Evolutionary conservation across 139 green algal genomes (phyloP).

Genomic region (Picochlorum sp.): DNA sequence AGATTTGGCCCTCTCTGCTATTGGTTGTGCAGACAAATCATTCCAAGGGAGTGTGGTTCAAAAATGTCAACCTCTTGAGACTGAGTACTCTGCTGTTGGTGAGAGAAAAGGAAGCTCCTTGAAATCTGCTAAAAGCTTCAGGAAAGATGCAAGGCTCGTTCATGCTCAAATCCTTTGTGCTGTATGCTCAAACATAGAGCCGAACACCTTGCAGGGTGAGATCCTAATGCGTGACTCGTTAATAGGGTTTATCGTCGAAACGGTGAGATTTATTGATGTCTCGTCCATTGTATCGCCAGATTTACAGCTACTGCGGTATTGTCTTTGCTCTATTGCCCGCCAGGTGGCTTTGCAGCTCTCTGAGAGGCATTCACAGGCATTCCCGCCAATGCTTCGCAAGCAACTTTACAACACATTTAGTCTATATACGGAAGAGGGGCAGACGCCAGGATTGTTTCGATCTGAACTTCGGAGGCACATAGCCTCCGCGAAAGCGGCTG

Average conservation of each 20-base stretch:
- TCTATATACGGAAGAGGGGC: constrained; percentile 49
- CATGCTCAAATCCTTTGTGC: constrained; percentile 26
- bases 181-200: constrained; percentile 38
- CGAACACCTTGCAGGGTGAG: constrained; percentile 22
- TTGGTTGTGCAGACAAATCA: constrained; percentile 3
- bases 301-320: constrained; percentile 52
- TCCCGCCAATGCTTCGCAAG: constrained; percentile 23
- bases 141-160: neutral
- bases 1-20: neutral
- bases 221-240: constrained; percentile 35
- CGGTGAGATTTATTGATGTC: constrained; percentile 28
- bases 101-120: constrained; percentile 2
- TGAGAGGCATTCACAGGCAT: constrained; percentile 5
- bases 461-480: constrained; percentile 15
- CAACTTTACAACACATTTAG: constrained; percentile 48
- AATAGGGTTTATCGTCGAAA: constrained; percentile 62
- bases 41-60: neutral
- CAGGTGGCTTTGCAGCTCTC: constrained; percentile 20
- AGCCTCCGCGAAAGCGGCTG: constrained; percentile 5
- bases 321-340: constrained; percentile 42
- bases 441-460: constrained; percentile 17
- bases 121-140: neutral
- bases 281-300: constrained; percentile 31
- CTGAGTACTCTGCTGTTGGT: neutral
- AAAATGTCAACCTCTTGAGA: neutral